Evolutionary conservation across 2,329 filamentous ascomycete species (phyloP).

Genomic region (Boeremia lycopersici): DNA sequence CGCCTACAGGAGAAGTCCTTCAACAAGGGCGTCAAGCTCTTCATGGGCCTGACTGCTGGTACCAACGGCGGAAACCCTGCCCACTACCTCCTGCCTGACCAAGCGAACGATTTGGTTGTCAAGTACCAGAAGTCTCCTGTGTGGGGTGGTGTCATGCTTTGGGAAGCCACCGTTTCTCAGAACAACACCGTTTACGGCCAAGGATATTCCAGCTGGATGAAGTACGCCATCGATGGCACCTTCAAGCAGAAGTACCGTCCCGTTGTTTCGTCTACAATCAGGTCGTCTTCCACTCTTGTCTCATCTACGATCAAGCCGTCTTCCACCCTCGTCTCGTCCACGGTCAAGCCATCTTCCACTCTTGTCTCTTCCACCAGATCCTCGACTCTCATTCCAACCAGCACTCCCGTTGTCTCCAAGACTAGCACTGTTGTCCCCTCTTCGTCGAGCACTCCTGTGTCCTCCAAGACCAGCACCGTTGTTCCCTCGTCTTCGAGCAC

Average conservation of each 20-base stretch:
- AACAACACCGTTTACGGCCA: slow-evolving; percentile 53
- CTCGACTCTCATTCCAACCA: neutral
- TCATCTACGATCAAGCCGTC: neutral
- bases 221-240: slow-evolving; percentile 43
- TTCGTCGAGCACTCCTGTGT: slow-evolving; percentile 8
- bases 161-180: slow-evolving; percentile 60
- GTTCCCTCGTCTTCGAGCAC: slow-evolving; percentile 5
- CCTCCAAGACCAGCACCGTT: slow-evolving; percentile 5
- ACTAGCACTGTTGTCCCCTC: neutral
- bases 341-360: slow-evolving; percentile 1
- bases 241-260: slow-evolving; percentile 28
- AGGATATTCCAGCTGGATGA: slow-evolving; percentile 56
- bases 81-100: slow-evolving; percentile 55
- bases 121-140: slow-evolving; percentile 36
- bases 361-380: slow-evolving; percentile 6
- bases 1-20: slow-evolving; percentile 48
- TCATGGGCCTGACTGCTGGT: slow-evolving; percentile 56
- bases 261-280: slow-evolving; percentile 18
- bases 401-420: slow-evolving; percentile 6
- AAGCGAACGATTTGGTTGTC: slow-evolving; percentile 55
- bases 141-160: slow-evolving; percentile 67
- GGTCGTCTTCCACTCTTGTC: slow-evolving; percentile 4
- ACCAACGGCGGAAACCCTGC: slow-evolving; percentile 26
- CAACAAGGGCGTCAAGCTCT: slow-evolving; percentile 56
- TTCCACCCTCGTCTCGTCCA: slow-evolving; percentile 14